Conservation (phyloP, 1,284 basidiomycete genomes). For the Sutorius eximius region DNA sequence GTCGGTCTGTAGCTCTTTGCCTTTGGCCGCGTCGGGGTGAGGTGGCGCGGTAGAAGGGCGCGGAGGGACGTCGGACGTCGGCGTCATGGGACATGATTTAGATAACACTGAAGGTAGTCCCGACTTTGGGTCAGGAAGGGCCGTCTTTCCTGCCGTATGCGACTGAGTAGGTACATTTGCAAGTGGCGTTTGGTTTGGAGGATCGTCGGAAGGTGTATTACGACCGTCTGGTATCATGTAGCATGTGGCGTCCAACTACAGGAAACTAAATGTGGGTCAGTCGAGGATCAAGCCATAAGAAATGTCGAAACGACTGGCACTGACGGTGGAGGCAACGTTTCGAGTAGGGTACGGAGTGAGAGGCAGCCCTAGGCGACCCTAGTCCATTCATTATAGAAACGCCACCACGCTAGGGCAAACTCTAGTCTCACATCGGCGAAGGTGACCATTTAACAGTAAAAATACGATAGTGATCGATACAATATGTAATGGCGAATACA, state of each 20-base stretch:
- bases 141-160: slow-evolving; percentile 11
- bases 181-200: slow-evolving; percentile 14
- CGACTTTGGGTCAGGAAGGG: slow-evolving; percentile 6
- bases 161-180: slow-evolving; percentile 24
- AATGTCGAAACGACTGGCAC: slow-evolving; percentile 1
- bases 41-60: slow-evolving; percentile 35
- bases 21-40: slow-evolving; percentile 17
- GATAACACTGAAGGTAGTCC: slow-evolving; percentile 7
- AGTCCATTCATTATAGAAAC: background rate
- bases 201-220: slow-evolving; percentile 14
- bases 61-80: slow-evolving; percentile 20
- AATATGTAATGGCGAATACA: slow-evolving; percentile 19
- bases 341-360: background rate
- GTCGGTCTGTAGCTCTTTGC: slow-evolving; percentile 11
- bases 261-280: slow-evolving; percentile 1
- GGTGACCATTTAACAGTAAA: background rate
- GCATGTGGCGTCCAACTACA: slow-evolving; percentile 22
- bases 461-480: slow-evolving; percentile 20
- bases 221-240: slow-evolving; percentile 33
- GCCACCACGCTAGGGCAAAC: slow-evolving; percentile 1
- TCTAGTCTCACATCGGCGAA: background rate
- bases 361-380: background rate
- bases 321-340: slow-evolving; percentile 1
- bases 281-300: background rate
- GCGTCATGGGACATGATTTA: slow-evolving; percentile 10